Evolutionary conservation across 2,329 filamentous ascomycete genomes (phyloP), one percentile per base, ranked within the genome.

Genomic region (Microcera coccophila): DNA sequence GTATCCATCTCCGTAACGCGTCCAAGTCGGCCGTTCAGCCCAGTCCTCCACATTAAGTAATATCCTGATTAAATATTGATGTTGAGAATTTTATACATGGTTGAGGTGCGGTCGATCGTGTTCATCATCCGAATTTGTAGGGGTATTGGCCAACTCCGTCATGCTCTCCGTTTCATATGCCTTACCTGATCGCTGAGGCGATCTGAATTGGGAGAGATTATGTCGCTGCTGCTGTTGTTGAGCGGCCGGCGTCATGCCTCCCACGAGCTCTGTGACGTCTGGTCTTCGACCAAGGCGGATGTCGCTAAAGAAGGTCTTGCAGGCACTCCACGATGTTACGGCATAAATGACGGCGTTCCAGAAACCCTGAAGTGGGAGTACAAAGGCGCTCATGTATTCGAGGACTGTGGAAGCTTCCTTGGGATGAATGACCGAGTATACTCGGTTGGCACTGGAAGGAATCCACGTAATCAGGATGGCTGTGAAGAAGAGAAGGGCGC

Each of bases 301-400:
- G 36, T 73, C 69, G 9, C 57, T 54, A 40, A 62, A 65, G 20
- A 80, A 62, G 22, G 66, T 64, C 59, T 74, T 75, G 58, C 81
- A 82, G 0, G 82, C 82, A 38, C 76, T 65, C 72, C 81, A 79
- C 5, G 84, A 87, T 1, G 85, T 88, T 10, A 78, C 74, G 14
- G 81, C 66, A 64, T 93, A 94, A 52, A 94, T 88, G 44, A 86
- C 63, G 15, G 82, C 79, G 61, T 94, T 94, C 87, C 87, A 93
- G 57, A 90, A 86, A 0, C 88, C 88, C 60, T 94, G 88, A 0
- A 90, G 73, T 0, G 88, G 87, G 8, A 94, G 73, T 1, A 93
- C 87, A 31, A 88, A 75, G 0, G 85, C 81, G 17, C 84, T 83
- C 50, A 82, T 77, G 50, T 85, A 81, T 55, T 87, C 81, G 18